These are phyloP conservation scores for Apostasia ramifera DNA, from an alignment of 106 monocot species.

Conservation along the genomic window DNA sequence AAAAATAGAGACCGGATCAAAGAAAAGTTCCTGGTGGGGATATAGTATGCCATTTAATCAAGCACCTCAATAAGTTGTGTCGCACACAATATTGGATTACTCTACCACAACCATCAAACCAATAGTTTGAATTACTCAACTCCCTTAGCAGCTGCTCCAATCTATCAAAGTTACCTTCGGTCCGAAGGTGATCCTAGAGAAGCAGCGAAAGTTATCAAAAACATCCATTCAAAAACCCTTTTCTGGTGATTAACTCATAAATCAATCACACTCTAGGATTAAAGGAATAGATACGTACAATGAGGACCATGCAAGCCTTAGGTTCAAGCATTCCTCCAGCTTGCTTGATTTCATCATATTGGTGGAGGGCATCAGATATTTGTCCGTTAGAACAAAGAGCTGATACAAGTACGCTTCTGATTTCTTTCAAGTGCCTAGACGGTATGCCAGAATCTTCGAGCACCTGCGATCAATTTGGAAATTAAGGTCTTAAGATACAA, in stretches of 20 bases:
- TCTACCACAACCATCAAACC: slow-evolving; percentile 87
- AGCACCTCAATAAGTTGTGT: slow-evolving; percentile 46
- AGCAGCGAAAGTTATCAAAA: not conserved
- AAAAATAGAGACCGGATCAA: not conserved
- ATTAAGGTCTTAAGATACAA: too few relatives aligned
- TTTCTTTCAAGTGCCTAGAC: slow-evolving; percentile 38
- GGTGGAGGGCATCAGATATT: slow-evolving; percentile 53
- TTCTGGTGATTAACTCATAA: not conserved
- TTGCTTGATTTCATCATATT: slow-evolving; percentile 78
- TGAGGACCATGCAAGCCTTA: slow-evolving; percentile 57
- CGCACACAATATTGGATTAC: slow-evolving; percentile 68
- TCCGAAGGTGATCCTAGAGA: slow-evolving; percentile 45
- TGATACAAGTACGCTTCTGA: slow-evolving; percentile 59
- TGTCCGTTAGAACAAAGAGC: slow-evolving; percentile 74
- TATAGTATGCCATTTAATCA: slow-evolving; percentile 3
- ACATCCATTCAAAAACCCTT: not conserved
- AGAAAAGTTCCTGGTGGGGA: not conserved
- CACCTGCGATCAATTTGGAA: slow-evolving; percentile 33
- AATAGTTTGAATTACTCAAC: slow-evolving; percentile 42
- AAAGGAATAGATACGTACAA: slow-evolving; percentile 40
- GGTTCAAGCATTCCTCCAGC: slow-evolving; percentile 46
- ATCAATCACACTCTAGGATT: not conserved
- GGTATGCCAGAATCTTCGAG: slow-evolving; percentile 39
- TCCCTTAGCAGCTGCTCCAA: slow-evolving; percentile 65
- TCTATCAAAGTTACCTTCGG: slow-evolving; percentile 54